Evolutionary conservation across 129 eudicot genomes (phyloP), one percentile per base, ranked within the genome.

Genomic region (Cynara cardunculus): DNA sequence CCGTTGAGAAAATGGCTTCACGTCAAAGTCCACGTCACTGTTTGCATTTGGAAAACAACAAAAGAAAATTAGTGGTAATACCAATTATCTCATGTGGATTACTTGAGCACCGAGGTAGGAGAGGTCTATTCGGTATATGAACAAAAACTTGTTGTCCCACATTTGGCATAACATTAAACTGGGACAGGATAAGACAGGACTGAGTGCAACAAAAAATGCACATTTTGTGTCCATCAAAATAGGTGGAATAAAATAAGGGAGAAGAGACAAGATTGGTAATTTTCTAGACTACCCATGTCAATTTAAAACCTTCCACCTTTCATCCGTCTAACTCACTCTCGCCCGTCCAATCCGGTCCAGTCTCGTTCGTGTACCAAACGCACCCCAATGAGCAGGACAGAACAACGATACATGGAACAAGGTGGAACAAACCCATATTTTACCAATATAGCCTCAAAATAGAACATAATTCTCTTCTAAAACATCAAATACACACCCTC

Each of bases 1-100:
- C 28, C 98, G 80, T 83, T 93, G 97, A 35, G 99, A 96, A 80
- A 93, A 93, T 26, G 99, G 93, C 85, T 88, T 91, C 81, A 88
- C 46, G 75, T 92, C 97, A 27, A 91, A 82, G 86, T 90, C 97
- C 30, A 85, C 65, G 25, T 87, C 96, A 82, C 99, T 96, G 87
- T 71, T 75, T 69, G 24, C 61, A 28, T 81, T 56, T 46, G 30
- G n/a, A n/a, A 77, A 68, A 77, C 37, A 25, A 25, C 2, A 25
- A 66, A 24, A 37, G 28, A 66, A 6, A 66, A 66, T 35, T 34
- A 82, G 32, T 21, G 25, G 53, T 28, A 19, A 14, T 34, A 18
- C 21, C 49, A 73, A 35, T 68, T 75, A 19, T 41, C 49, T 24
- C 71, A 44, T 44, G 1, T 41, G 75, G 49, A 76, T 7, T 61